Conservation (phyloP, 495 filamentous ascomycete genomes). For the Podospora anserina region DNA sequence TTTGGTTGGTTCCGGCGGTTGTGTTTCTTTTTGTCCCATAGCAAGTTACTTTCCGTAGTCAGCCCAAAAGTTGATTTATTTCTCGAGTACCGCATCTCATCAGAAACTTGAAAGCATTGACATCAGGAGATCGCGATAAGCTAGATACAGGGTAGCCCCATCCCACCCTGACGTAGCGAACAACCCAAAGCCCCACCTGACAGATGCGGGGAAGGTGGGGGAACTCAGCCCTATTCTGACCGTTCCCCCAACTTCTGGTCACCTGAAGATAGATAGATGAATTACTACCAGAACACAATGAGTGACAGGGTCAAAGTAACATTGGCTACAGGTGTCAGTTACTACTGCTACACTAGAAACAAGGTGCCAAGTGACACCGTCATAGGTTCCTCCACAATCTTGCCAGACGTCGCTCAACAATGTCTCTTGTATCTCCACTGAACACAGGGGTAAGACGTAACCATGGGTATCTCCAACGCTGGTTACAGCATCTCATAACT, state of each 20-base stretch:
- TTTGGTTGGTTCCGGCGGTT: neutral
- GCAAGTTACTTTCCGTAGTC: neutral
- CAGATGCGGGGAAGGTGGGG: conserved; percentile 1
- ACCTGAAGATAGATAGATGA: neutral
- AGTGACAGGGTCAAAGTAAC: neutral
- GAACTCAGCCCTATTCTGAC: neutral
- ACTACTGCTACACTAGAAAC: neutral
- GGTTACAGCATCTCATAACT: neutral
- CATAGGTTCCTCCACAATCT: neutral
- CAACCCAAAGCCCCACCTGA: neutral
- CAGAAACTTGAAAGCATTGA: neutral
- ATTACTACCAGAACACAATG: neutral
- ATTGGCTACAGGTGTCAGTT: neutral
- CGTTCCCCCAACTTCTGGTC: neutral
- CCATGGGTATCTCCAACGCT: neutral
- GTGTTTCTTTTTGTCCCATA: neutral
- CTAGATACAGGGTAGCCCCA: too few relatives aligned
- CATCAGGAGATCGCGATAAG: neutral
- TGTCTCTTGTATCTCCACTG: neutral
- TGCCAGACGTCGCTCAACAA: neutral
- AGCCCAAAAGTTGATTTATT: too few relatives aligned
- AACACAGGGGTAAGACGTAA: neutral
- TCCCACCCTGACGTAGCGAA: neutral
- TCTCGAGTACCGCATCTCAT: too few relatives aligned
- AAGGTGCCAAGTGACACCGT: neutral